Evolutionary conservation across 768 basidiomycete genomes (phyloP).

Genomic region (Mycena alexandri): DNA sequence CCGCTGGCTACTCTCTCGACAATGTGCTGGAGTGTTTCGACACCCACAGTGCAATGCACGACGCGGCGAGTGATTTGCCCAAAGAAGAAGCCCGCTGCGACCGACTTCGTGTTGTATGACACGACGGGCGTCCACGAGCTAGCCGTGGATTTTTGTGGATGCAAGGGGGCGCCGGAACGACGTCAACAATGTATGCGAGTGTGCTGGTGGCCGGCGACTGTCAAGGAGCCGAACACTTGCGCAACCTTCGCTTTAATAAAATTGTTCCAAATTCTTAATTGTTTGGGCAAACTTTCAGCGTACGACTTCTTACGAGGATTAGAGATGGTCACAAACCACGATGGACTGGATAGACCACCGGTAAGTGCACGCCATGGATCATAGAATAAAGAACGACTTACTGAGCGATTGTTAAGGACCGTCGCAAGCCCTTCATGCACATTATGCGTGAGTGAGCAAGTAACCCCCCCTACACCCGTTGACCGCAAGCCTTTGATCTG

Average conservation of each 20-base stretch:
- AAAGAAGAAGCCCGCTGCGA: not conserved
- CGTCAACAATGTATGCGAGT: slow-evolving; percentile 24
- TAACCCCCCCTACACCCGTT: slow-evolving; percentile 18
- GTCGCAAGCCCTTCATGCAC: slow-evolving; percentile 28
- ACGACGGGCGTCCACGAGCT: slow-evolving; percentile 29
- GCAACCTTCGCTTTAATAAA: slow-evolving; percentile 27
- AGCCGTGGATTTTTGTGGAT: slow-evolving; percentile 31
- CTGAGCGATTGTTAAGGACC: slow-evolving; percentile 13
- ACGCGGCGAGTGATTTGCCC: slow-evolving; percentile 8
- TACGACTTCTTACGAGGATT: slow-evolving; percentile 32
- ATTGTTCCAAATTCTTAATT: slow-evolving; percentile 28
- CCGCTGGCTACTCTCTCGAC: too few species aligned
- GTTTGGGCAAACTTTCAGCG: slow-evolving; percentile 28
- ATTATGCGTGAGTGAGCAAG: slow-evolving; percentile 17
- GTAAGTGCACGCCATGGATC: slow-evolving; percentile 5
- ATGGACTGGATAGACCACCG: slow-evolving; percentile 17
- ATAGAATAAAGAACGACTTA: not conserved
- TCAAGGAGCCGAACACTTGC: slow-evolving; percentile 20
- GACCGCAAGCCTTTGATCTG: slow-evolving; percentile 11
- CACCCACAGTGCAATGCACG: too few species aligned
- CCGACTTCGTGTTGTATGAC: slow-evolving; percentile 27
- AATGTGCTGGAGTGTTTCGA: too few species aligned
- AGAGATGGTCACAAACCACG: not conserved
- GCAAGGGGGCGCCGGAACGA: not conserved
- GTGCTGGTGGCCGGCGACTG: slow-evolving; percentile 34